These are phyloP conservation scores for Pseudopyricularia javanii DNA, from an alignment of 2,329 filamentous ascomycete species.

Conservation along the genomic window DNA sequence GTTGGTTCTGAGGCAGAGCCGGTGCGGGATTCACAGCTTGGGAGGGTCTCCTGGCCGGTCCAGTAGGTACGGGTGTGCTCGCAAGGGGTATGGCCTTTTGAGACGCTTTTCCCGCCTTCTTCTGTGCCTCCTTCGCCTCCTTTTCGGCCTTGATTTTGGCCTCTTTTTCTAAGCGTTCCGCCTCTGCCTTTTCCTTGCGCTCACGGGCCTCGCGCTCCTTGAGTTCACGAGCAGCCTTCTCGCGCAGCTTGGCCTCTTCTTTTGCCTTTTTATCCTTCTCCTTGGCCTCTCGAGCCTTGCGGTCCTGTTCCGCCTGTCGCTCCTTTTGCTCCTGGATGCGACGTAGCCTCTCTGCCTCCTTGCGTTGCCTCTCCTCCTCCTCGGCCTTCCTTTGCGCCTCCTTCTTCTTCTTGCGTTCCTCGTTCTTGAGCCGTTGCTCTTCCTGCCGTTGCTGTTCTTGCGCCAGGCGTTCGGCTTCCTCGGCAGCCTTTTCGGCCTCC, in stretches of 20 bases:
- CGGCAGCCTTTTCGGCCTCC: constrained; percentile 80
- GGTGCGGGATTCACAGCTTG: constrained; percentile 28
- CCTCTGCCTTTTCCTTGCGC: constrained; percentile 45
- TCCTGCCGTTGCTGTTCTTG: constrained; percentile 69
- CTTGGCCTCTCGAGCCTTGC: constrained; percentile 68
- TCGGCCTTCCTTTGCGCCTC: constrained; percentile 83
- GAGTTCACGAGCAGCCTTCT: constrained; percentile 56
- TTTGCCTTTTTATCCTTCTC: constrained; percentile 75
- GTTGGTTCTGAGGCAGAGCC: constrained; percentile 45
- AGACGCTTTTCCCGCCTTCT: constrained; percentile 29
- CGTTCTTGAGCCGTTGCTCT: constrained; percentile 68
- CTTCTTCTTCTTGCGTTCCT: constrained; percentile 84
- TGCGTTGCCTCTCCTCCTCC: constrained; percentile 75
- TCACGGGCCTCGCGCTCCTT: constrained; percentile 49
- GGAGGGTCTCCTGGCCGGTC: constrained; percentile 26
- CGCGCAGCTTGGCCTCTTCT: constrained; percentile 69
- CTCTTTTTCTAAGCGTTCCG: constrained; percentile 39
- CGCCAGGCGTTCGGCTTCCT: constrained; percentile 65
- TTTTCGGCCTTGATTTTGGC: constrained; percentile 26
- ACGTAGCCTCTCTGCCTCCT: constrained; percentile 73
- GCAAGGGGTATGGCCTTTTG: constrained; percentile 25
- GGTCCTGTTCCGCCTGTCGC: constrained; percentile 72
- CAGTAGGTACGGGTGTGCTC: constrained; percentile 16
- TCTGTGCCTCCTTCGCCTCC: constrained; percentile 27
- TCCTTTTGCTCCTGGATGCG: constrained; percentile 76